Base-by-base conservation (phyloP, 2,329 filamentous ascomycete species). In the Fusarium avenaceum region DNA sequence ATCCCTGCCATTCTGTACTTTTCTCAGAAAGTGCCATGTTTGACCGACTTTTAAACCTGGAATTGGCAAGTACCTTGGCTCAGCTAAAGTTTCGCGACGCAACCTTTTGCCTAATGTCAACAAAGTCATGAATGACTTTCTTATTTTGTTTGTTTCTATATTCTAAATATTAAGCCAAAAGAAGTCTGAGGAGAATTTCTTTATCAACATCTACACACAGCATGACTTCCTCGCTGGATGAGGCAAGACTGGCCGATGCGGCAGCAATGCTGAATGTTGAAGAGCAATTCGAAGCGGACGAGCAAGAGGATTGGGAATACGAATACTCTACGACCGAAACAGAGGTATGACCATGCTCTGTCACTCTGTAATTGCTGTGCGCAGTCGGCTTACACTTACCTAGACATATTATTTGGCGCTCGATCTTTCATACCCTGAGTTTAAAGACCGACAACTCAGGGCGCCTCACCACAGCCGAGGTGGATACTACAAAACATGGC, bases 341-440 rank as follows among this genome's bases (percentile, higher is more conserved):
- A 15, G 88, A 90, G 81, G 88, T 87, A 26, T 35, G 33, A 30
- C 47, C 30, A 11, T 19, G 14, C 15, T 46, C 43, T 30, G 42
- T 44, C 17, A 4, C 14, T 10, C 40, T 11, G 50, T 15, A 14
- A 30, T 24, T 10, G 33, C 20, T 22, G n/a, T 20, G 19, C 19
- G 40, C 30, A 33, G 20, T 30, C 9, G 28, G 46, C 62, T 72
- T 48, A 74, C 55, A 24, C 43, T n/a, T 35, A 20, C 6, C 64
- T n/a, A 90, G 88, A 89, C 85, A 1, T 90, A 87, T 74, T 90
- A 90, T 67, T 75, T 90, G 9, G 88, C 88, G 2, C 76, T 90
- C 49, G 88, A 90, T 71, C 80, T 90, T 9, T 90, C 88, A 0
- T 85, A 87, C 43, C 84, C 85, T 15, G 86, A 88, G 67, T 87